Evolutionary conservation across 805 yeast species (phyloP), one percentile per base, ranked within the genome.

Genomic region (Scheffersomyces ergatensis): DNA sequence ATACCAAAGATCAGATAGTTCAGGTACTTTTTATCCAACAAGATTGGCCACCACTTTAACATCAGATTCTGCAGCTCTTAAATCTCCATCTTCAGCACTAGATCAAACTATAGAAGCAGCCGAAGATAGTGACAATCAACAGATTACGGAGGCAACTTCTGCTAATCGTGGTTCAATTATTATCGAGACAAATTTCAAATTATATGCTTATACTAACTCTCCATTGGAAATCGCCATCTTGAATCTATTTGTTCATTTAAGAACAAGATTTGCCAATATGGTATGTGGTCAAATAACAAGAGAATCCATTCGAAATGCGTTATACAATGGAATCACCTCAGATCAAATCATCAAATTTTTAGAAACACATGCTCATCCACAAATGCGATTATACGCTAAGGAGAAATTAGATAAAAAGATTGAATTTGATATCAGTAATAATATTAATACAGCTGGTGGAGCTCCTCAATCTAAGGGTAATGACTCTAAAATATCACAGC

Each of bases 221-320:
- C 97, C 98, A 1, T 68, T 93, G 42, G 98, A 93, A 62, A 90
- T 92, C 49, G 97, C 98, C 9, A 86, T 93, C 44, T 68, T 93
- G 40, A 87, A 89, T 56, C 61, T 93, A 34, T 93, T 93, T 66
- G 95, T 89, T 19, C 93, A 88, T 55, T 65, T 93, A 45, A 83
- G 80, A 49, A 77, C 95, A 0, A 72, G 99, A 45, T 93, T 93
- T 60, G 72, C 89, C 12, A 93, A 93, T 58, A 82, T 93, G 83
- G 97, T 93, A 3, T 80, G 93, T 3, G 99, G 99, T 2, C 89
- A 86, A 48, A 77, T 93, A 43, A 90, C 97, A 4, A 78, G 98
- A 60, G 97, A 92, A 53, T 87, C 96, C 0, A 83, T 93, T 16
- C 73, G 98, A 44, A 71, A 77, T 39, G 99, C 99, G 0, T 65